Conservation (phyloP, 1,139 yeast species). For the Kurtzmaniella quercitrusa region DNA sequence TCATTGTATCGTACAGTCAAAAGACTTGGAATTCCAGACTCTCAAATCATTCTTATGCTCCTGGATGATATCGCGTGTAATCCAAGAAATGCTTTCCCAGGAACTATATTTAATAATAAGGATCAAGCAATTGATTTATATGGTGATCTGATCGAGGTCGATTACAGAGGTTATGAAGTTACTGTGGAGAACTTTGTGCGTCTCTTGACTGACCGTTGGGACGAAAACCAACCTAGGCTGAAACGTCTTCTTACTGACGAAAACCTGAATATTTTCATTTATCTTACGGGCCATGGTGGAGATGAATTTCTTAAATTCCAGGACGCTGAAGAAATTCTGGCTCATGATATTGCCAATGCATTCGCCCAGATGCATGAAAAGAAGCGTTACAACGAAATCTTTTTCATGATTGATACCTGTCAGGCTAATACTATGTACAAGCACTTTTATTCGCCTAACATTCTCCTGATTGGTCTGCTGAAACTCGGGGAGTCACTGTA, state of each 20-base stretch:
- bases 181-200: constrained; percentile 94
- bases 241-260: constrained; percentile 90
- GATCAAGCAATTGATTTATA: constrained; percentile 92
- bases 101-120: constrained; percentile 90
- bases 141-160: constrained; percentile 94
- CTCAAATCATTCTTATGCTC: constrained; percentile 92
- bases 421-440: constrained; percentile 98
- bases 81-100: constrained; percentile 93
- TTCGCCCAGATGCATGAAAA: constrained; percentile 96
- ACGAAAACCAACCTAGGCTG: constrained; percentile 86
- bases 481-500: constrained; percentile 85
- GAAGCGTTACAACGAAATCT: constrained; percentile 88
- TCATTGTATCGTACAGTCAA: constrained; percentile 95
- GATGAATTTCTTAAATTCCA: constrained; percentile 95
- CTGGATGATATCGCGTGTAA: constrained; percentile 98
- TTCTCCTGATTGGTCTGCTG: constrained; percentile 92
- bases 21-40: constrained; percentile 93
- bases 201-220: constrained; percentile 91
- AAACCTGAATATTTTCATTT: constrained; percentile 86
- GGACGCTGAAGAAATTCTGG: constrained; percentile 96
- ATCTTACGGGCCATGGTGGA: constrained; percentile 98
- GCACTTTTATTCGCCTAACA: constrained; percentile 86
- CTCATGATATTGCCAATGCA: constrained; percentile 95
- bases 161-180: constrained; percentile 95
- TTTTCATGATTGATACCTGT: constrained; percentile 97